These are phyloP conservation scores for Fonsecaea monophora DNA, from an alignment of 2,329 filamentous ascomycete species.

Conservation along the genomic window DNA sequence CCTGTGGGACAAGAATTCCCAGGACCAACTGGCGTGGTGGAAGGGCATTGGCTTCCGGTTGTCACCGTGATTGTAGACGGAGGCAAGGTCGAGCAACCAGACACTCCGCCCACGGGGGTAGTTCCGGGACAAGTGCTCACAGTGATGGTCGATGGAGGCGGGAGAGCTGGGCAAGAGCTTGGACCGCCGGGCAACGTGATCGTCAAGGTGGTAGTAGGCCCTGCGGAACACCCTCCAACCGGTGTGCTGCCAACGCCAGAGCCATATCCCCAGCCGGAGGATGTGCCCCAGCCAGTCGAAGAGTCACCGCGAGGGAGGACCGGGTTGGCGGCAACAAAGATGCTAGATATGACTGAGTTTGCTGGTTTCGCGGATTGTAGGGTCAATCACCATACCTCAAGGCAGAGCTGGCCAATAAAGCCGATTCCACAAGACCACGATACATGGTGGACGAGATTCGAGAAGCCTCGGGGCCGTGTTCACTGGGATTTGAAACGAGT, in stretches of 20 bases:
- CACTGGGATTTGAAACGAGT: slow-evolving; percentile 10
- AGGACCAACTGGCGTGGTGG: slow-evolving; percentile 9
- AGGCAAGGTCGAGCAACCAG: slow-evolving; percentile 2
- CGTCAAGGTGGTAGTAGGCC: background rate
- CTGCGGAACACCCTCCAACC: slow-evolving; percentile 7
- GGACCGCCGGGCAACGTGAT: background rate
- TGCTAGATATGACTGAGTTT: background rate
- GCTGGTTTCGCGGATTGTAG: background rate
- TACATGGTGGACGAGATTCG: slow-evolving; percentile 14
- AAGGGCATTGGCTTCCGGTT: background rate
- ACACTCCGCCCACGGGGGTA: background rate
- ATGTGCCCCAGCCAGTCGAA: slow-evolving; percentile 6
- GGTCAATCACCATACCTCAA: background rate
- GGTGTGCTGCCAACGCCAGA: slow-evolving; percentile 1
- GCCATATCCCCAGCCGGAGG: slow-evolving; percentile 5
- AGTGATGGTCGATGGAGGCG: slow-evolving; percentile 1
- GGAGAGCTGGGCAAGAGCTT: slow-evolving; percentile 6
- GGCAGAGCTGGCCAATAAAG: slow-evolving; percentile 9
- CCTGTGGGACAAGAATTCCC: background rate
- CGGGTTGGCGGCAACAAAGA: slow-evolving; percentile 12
- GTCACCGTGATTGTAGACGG: slow-evolving; percentile 5
- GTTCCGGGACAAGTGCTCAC: slow-evolving; percentile 13
- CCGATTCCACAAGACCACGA: slow-evolving; percentile 3
- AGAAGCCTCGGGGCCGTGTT: slow-evolving; percentile 3
- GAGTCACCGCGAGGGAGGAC: slow-evolving; percentile 8